Conservation (phyloP, 1,284 basidiomycete species). For the Malassezia obtusa region DNA sequence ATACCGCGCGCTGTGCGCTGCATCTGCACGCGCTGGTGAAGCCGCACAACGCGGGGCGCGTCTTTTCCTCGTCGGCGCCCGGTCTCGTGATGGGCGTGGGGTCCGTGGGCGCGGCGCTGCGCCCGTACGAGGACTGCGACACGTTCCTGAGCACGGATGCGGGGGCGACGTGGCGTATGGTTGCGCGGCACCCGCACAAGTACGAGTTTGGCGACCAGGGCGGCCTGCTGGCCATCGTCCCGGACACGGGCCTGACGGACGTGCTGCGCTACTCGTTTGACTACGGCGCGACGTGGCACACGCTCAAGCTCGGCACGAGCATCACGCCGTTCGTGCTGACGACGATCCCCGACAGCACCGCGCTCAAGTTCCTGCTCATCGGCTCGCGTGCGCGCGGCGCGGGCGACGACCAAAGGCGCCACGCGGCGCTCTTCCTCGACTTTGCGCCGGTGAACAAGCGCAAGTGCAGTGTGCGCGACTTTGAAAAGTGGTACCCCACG, state of each 20-base stretch:
- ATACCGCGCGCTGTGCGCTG: conserved; percentile 62
- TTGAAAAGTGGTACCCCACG: conserved; percentile 80
- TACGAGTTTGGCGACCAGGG: conserved; percentile 91
- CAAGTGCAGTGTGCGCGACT: conserved; percentile 65
- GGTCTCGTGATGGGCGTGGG: conserved; percentile 93
- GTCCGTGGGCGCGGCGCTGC: conserved; percentile 63
- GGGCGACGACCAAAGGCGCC: conserved; percentile 55
- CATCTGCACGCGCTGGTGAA: conserved; percentile 84
- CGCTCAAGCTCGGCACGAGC: conserved; percentile 61
- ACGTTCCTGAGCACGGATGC: conserved; percentile 87
- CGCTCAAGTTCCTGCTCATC: conserved; percentile 77
- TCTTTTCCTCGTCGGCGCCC: conserved; percentile 88
- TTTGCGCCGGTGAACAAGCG: conserved; percentile 63
- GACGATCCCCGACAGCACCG: conserved; percentile 81
- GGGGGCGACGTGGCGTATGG: conserved; percentile 75
- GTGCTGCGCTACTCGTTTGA: conserved; percentile 72
- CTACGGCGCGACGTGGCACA: conserved; percentile 69
- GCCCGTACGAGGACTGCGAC: conserved; percentile 76
- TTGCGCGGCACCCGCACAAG: conserved; percentile 68
- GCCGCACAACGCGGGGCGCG: conserved; percentile 80
- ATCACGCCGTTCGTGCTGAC: conserved; percentile 70
- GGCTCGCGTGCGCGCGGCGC: conserved; percentile 66
- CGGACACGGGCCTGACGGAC: conserved; percentile 70
- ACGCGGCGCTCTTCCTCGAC: conserved; percentile 71
- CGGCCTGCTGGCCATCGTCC: conserved; percentile 67